Evolutionary conservation across 495 filamentous ascomycete species (phyloP).

Genomic region (Neurospora sp.): DNA sequence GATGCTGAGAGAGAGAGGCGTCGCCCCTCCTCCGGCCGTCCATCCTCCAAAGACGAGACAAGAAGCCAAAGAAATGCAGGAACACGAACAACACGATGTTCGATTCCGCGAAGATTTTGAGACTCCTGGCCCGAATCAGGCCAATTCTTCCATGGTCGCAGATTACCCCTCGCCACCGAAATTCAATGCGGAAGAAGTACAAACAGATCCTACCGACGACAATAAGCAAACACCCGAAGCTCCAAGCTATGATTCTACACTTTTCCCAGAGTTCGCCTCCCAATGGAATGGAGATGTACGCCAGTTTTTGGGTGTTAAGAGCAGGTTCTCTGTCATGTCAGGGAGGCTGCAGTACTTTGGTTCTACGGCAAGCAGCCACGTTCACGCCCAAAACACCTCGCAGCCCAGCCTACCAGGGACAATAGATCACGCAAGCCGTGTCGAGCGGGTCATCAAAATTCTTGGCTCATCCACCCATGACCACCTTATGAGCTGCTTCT

Average conservation of each 20-base stretch:
- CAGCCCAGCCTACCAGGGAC: slow-evolving; percentile 9
- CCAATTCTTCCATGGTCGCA: slow-evolving; percentile 7
- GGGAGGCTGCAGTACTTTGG: slow-evolving; percentile 38
- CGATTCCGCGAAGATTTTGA: slow-evolving; percentile 1
- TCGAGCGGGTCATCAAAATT: slow-evolving; percentile 33
- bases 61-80: slow-evolving; percentile 19
- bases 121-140: slow-evolving; percentile 7
- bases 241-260: slow-evolving; percentile 14
- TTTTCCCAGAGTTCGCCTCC: slow-evolving; percentile 17
- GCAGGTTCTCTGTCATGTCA: slow-evolving; percentile 34
- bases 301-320: slow-evolving; percentile 30
- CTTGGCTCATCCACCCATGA: slow-evolving; percentile 37
- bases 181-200: slow-evolving; percentile 20
- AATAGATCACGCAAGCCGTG: slow-evolving; percentile 30
- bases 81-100: slow-evolving; percentile 6
- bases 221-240: neutral
- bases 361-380: slow-evolving; percentile 33
- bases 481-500: slow-evolving; percentile 43
- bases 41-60: slow-evolving; percentile 44
- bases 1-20: slow-evolving; percentile 39
- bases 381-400: slow-evolving; percentile 13
- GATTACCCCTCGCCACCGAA: slow-evolving; percentile 19
- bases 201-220: slow-evolving; percentile 8
- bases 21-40: slow-evolving; percentile 37
- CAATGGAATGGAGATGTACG: slow-evolving; percentile 34